phyloP scores from a whole-genome alignment of 148 eudicot genomes.

The Nepenthes mirabilis region DNA sequence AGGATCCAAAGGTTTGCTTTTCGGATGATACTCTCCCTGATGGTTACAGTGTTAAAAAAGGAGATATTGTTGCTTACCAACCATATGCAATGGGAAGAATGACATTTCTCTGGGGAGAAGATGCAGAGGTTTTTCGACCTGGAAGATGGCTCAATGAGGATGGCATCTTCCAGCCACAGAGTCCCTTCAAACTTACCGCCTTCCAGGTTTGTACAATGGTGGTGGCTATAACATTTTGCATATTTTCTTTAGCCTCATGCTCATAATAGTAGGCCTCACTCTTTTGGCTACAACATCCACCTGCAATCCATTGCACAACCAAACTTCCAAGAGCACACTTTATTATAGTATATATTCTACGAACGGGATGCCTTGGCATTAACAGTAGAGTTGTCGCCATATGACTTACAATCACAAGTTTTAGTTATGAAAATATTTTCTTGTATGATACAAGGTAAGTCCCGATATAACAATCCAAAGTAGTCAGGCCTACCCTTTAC shows the following conservation, averaged over 20 bases:
- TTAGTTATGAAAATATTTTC: too few relatives aligned
- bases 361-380: too few relatives aligned
- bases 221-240: not conserved
- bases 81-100: slow-evolving; percentile 75
- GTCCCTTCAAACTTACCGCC: slow-evolving; percentile 69
- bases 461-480: too few relatives aligned
- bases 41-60: slow-evolving; percentile 47
- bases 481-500: too few relatives aligned
- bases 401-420: too few relatives aligned
- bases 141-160: slow-evolving; percentile 71
- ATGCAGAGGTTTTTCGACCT: slow-evolving; percentile 68
- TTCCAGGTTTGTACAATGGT: slow-evolving; percentile 31
- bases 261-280: not conserved
- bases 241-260: not conserved
- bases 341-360: too few relatives aligned
- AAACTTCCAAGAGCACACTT: too few relatives aligned
- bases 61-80: slow-evolving; percentile 46
- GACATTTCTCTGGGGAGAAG: slow-evolving; percentile 63
- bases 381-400: too few relatives aligned
- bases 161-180: slow-evolving; percentile 62
- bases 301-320: too few relatives aligned
- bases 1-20: slow-evolving; percentile 62
- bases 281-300: not conserved
- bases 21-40: slow-evolving; percentile 61
- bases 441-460: too few relatives aligned